These are phyloP conservation scores for Gnomoniopsis smithogilvyi DNA, from an alignment of 2,329 filamentous ascomycete species.

Conservation along the genomic window DNA sequence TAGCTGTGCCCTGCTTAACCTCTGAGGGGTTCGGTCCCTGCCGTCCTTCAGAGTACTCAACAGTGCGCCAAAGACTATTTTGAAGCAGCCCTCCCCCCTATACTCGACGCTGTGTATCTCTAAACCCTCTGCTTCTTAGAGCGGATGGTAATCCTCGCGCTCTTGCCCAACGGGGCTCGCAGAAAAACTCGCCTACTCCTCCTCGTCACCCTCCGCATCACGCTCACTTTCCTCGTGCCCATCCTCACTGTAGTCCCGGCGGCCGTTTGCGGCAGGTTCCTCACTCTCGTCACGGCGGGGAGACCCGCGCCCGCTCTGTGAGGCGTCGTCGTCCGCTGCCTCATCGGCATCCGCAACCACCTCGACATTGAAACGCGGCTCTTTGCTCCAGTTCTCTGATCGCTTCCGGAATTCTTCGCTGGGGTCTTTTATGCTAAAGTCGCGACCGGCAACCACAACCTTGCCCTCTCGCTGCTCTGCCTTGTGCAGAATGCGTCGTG, in stretches of 20 bases:
- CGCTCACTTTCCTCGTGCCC: constrained; percentile 23
- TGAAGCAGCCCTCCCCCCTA: no score
- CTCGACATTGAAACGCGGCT: constrained; percentile 47
- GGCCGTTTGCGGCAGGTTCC: constrained; percentile 13
- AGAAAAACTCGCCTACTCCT: constrained; percentile 21
- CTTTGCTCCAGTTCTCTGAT: constrained; percentile 49
- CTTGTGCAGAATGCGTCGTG: constrained; percentile 61
- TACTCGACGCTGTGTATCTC: no score
- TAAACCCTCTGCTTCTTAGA: no score
- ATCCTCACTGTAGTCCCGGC: constrained; percentile 17
- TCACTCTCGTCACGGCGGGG: constrained; percentile 19
- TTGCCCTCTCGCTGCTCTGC: constrained; percentile 46
- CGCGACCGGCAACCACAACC: constrained; percentile 53
- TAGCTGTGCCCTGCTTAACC: no score
- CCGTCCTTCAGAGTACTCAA: no score
- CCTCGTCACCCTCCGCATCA: constrained; percentile 26
- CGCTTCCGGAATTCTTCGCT: constrained; percentile 49
- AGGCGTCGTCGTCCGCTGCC: constrained; percentile 23
- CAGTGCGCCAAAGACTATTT: no score
- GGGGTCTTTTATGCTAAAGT: constrained; percentile 53
- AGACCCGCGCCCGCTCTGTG: constrained; percentile 16
- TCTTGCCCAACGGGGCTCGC: neutral
- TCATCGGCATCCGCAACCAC: constrained; percentile 32
- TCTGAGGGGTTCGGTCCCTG: no score
- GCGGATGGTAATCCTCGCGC: neutral